Percentiles rank a stretch among this genome's conserved stretches.
Conservation (phyloP, 139 green algal genomes). For the Protoeuglena noctilucae region DNA sequence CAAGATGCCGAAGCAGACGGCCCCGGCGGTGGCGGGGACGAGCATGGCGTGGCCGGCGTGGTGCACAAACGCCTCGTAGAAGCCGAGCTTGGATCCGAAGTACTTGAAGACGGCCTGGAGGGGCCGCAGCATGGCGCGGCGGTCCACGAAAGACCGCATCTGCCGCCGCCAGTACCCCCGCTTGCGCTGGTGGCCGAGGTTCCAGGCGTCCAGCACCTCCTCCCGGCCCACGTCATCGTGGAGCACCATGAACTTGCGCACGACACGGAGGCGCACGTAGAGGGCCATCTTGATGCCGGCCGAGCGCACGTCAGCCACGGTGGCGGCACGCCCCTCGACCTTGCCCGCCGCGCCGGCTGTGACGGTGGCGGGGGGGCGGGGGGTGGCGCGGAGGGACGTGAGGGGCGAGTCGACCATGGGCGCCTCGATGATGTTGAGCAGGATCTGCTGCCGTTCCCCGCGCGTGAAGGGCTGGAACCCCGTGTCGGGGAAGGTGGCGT, state of each 20-base stretch:
- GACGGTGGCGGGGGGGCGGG: too few relatives aligned
- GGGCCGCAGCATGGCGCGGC: conserved; percentile 1
- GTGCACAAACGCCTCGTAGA: conserved; percentile 14
- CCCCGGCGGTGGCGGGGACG: conserved; percentile 9
- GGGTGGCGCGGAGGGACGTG: background rate
- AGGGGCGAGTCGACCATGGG: background rate
- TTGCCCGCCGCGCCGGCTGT: background rate
- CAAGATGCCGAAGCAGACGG: conserved; percentile 11
- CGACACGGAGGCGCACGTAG: conserved; percentile 11
- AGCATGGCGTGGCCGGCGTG: conserved; percentile 13
- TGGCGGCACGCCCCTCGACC: background rate
- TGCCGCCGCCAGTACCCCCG: background rate
- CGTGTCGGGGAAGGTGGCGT: conserved; percentile 10
- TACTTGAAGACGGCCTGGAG: conserved; percentile 9
- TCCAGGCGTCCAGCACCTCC: conserved; percentile 11
- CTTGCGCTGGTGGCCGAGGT: background rate
- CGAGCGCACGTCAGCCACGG: background rate
- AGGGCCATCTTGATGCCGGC: conserved; percentile 9
- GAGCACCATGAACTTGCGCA: conserved; percentile 14
- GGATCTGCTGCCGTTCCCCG: conserved; percentile 7
- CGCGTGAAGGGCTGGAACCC: conserved; percentile 12
- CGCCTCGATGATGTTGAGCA: conserved; percentile 13
- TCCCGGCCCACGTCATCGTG: conserved; percentile 5
- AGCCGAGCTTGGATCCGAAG: conserved; percentile 16
- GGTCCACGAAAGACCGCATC: conserved; percentile 4